Base-by-base conservation (phyloP, 352 stramenopile genomes). In the Phytophthora pseudosyringae region DNA sequence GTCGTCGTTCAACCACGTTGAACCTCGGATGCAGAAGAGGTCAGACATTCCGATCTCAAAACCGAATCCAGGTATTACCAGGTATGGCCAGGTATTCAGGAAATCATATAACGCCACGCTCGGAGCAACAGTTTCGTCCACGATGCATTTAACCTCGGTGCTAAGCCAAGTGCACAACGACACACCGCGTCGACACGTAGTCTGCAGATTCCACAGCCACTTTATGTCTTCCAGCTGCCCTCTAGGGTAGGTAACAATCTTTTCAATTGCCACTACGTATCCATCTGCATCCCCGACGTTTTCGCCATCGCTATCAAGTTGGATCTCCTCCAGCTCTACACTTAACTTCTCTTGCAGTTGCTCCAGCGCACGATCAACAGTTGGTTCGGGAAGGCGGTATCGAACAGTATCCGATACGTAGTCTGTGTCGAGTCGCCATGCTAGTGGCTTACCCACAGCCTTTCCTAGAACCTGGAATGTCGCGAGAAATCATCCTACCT, bases 121-220 rank as follows among this genome's bases (percentile, higher is more conserved):
- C 13, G 46, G 28, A 0, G 15, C 36, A 39, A 9, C 36, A 47
- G 5, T 13, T 39, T 48, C 35, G 10, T 40, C 15, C 25, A 46
- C 35, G n/a, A 48, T 3, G 5, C 10, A 15, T 5, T 45, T 18
- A 1, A 52, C 53, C 18, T 52, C 53, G 2, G 10, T 50, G n/a
- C 48, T 64, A 3, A 64, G 16, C 45, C 44, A 64, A 7, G 21
- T 28, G 56, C 45, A 57, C 11, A 38, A 28, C 25, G 29, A 38
- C 33, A 62, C 35, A 32, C 54, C 54, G 5, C 5, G 7, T 21
- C 9, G 9, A 26, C 57, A 65, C n/a, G 29, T 40, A 25, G 4
- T 21, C 25, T 65, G 31, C 21, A 52, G 39, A 18, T 59, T 58
- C 47, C 57, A 59, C n/a, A 65, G 4, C 38, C 46, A 65, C 25